Conservation (phyloP, 169 alveolate species). For the Pseudocohnilembus persalinus region DNA sequence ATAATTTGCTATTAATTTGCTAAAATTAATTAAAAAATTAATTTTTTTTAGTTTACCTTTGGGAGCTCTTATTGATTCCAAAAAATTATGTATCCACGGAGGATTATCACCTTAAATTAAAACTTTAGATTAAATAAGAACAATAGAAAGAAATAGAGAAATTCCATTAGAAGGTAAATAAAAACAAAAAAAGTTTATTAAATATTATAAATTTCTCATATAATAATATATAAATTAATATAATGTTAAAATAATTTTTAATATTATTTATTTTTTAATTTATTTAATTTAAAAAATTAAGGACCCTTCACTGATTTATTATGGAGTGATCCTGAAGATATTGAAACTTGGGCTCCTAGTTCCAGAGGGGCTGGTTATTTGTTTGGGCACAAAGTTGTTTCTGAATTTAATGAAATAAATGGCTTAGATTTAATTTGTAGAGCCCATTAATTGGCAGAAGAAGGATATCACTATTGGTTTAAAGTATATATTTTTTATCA, state of each 20-base stretch:
- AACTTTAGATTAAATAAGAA: constrained; percentile 74
- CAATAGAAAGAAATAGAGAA: constrained; percentile 78
- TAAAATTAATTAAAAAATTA: too few relatives aligned
- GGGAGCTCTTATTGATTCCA: constrained; percentile 77
- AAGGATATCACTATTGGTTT: constrained; percentile 84
- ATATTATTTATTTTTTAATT: too few relatives aligned
- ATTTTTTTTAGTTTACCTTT: constrained; percentile 31
- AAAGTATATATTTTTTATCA: constrained; percentile 7
- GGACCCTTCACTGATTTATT: constrained; percentile 71
- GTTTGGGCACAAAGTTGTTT: constrained; percentile 75
- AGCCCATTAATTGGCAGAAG: constrained; percentile 82
- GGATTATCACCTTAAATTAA: constrained; percentile 84
- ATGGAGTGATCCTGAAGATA: constrained; percentile 97
- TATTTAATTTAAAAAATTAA: too few relatives aligned
- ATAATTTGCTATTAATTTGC: not conserved
- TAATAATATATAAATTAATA: too few relatives aligned
- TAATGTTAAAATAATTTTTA: not conserved
- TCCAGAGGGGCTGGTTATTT: constrained; percentile 94
- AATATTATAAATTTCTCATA: too few relatives aligned
- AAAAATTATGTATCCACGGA: constrained; percentile 80
- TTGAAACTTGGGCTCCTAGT: constrained; percentile 81
- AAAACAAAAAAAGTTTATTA: too few relatives aligned
- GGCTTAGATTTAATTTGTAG: constrained; percentile 70
- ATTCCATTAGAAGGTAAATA: constrained; percentile 82
- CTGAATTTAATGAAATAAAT: constrained; percentile 75